phyloP scores from a whole-genome alignment of 805 yeast species.

The Schwanniomyces sp. region DNA sequence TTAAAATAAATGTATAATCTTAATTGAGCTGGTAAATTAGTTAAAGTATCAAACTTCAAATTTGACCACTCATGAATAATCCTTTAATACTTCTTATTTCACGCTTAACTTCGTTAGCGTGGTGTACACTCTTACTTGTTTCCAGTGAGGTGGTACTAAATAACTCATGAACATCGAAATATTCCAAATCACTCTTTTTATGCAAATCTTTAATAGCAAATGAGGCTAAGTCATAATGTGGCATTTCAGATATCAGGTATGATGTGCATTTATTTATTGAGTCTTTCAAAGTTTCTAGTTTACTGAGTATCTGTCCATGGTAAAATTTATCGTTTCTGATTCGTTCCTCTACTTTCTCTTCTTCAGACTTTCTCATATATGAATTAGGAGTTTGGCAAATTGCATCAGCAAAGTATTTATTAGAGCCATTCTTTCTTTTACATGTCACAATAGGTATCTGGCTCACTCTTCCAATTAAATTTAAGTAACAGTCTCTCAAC shows the following conservation, averaged over 20 bases:
- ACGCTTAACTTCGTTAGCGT: conserved; percentile 33
- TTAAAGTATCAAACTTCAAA: conserved; percentile 5
- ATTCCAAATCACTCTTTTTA: conserved; percentile 32
- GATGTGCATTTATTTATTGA: conserved; percentile 24
- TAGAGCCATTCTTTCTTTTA: conserved; percentile 22
- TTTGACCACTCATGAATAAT: conserved; percentile 44
- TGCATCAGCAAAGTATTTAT: conserved; percentile 35
- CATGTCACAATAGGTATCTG: conserved; percentile 42
- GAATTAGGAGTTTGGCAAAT: conserved; percentile 37
- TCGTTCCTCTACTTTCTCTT: conserved; percentile 16
- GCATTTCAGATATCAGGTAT: conserved; percentile 27
- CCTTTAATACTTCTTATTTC: conserved; percentile 44
- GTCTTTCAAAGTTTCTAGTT: conserved; percentile 20
- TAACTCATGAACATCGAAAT: conserved; percentile 31
- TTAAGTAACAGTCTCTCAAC: conserved; percentile 36
- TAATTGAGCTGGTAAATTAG: too few species aligned
- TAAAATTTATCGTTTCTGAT: conserved; percentile 22
- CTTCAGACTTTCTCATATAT: conserved; percentile 10
- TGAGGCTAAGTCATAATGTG: conserved; percentile 29
- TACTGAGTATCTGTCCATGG: conserved; percentile 21
- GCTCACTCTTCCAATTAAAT: conserved; percentile 30
- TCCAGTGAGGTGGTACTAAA: conserved; percentile 15
- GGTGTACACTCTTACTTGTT: conserved; percentile 15
- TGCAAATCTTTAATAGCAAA: conserved; percentile 34
- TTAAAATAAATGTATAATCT: too few species aligned